A percentile compares a stretch with the other conserved stretches of the same genome.
These are phyloP conservation scores for Aristolochia californica DNA, from an alignment of 164 flowering plant species.

Conservation along the genomic window DNA sequence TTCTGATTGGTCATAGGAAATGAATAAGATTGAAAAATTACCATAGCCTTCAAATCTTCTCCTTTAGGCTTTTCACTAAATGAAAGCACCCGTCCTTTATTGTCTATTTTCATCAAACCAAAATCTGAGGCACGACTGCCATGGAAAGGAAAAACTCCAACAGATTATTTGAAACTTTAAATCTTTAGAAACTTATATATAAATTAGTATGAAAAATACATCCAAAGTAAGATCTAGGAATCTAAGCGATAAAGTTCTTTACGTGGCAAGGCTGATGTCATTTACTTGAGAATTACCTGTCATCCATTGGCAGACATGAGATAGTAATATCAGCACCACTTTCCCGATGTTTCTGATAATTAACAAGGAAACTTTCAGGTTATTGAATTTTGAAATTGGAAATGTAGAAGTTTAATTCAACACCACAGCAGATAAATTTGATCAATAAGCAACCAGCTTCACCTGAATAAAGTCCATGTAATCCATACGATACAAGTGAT, in stretches of 20 bases:
- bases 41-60: constrained; percentile 77
- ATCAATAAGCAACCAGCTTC: neutral
- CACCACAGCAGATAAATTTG: neutral
- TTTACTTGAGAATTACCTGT: constrained; percentile 36
- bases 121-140: constrained; percentile 94
- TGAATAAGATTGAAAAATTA: constrained; percentile 13
- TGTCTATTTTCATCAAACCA: constrained; percentile 92
- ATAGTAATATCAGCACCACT: constrained; percentile 92
- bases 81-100: constrained; percentile 63
- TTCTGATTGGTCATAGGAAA: no score
- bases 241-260: no score
- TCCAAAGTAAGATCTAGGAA: no score
- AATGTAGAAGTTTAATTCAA: neutral
- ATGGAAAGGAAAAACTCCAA: constrained; percentile 11
- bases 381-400: no score
- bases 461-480: constrained; percentile 93
- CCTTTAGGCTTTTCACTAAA: constrained; percentile 93
- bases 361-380: no score
- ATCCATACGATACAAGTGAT: constrained; percentile 93
- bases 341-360: constrained; percentile 59
- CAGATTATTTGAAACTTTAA: constrained; percentile 3
- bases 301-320: constrained; percentile 80
- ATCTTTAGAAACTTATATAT: neutral
- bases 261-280: no score
- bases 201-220: neutral